Evolutionary conservation across 2,329 filamentous ascomycete genomes (phyloP).

Genomic region (Fusarium mangiferae): DNA sequence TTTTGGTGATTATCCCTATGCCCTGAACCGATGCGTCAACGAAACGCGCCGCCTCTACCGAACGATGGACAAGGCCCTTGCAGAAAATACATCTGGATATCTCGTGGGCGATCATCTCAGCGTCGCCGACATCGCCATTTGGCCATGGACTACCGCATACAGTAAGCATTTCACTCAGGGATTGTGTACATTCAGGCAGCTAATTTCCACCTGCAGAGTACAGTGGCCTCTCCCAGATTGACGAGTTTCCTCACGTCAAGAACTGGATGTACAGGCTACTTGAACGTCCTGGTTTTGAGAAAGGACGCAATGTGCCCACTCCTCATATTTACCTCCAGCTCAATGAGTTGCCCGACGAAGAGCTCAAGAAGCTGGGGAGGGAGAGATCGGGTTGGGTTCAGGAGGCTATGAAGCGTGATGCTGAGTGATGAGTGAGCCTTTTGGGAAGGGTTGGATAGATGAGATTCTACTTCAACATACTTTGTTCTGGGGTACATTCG

Average conservation of each 20-base stretch:
- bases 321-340: conserved; percentile 68
- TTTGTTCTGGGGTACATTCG: background rate
- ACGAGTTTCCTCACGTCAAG: conserved; percentile 78
- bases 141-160: conserved; percentile 75
- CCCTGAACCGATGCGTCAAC: conserved; percentile 81
- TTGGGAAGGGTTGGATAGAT: background rate
- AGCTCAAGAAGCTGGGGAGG: conserved; percentile 66
- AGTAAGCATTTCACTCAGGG: conserved; percentile 48
- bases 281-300: conserved; percentile 76
- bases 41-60: conserved; percentile 85
- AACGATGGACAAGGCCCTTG: conserved; percentile 77
- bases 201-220: conserved; percentile 25
- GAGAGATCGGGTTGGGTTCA: conserved; percentile 71
- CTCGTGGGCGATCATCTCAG: conserved; percentile 75
- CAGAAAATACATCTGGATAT: conserved; percentile 63
- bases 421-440: conserved; percentile 33
- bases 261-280: conserved; percentile 80
- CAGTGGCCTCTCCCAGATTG: conserved; percentile 62
- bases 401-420: conserved; percentile 73
- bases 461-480: background rate
- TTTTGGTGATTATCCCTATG: conserved; percentile 82
- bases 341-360: conserved; percentile 57
- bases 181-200: too few relatives aligned
- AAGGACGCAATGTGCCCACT: conserved; percentile 77
- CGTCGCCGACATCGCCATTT: conserved; percentile 81